Evolutionary conservation across 805 yeast species (phyloP), one percentile per base, ranked within the genome.

Genomic region (Barnettozyma pratensis): DNA sequence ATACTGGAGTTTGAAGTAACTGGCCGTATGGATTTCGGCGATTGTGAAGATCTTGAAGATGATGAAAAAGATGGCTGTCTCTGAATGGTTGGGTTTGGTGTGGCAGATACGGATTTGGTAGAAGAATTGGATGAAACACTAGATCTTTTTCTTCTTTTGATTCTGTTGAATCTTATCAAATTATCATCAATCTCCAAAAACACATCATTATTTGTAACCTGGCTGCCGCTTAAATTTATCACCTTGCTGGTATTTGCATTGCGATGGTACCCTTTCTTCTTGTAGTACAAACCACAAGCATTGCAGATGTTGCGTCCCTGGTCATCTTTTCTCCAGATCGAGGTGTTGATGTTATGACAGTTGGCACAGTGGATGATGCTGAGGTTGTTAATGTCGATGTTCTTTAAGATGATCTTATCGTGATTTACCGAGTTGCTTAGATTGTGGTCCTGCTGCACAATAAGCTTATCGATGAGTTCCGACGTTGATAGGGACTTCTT

Each of bases 211-310:
- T 47, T 43, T 41, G 41, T 8, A n/a, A 26, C 26, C 26, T 25
- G 8, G 32, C 34, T 19, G 19, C 19, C 19, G 19, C 3, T 19
- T 19, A 3, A 19, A 19, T 19, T 19, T 19, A 19, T 19, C 19
- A 19, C 19, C 19, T 19, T 19, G 19, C 3, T 19, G 19, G 19
- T 19, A 35, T 48, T 53, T 7, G 49, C 44, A 1, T 49, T 41
- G 11, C 58, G 47, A 39, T 58, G 62, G 3, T 35, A 14, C 3
- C 60, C 60, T 19, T 56, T 59, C 49, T 56, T 58, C 50, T 90
- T 91, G 58, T 85, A 76, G 59, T 90, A 91, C 51, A 92, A 71
- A 1, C 97, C 98, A 71, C 98, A 91, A 0, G 98, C 98, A 65
- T 91, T 91, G 68, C 98, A 92, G 53, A 91, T 71, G 1, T 96